Conservation (phyloP, 306 rosid genomes). For the Cucumis hystrix region DNA sequence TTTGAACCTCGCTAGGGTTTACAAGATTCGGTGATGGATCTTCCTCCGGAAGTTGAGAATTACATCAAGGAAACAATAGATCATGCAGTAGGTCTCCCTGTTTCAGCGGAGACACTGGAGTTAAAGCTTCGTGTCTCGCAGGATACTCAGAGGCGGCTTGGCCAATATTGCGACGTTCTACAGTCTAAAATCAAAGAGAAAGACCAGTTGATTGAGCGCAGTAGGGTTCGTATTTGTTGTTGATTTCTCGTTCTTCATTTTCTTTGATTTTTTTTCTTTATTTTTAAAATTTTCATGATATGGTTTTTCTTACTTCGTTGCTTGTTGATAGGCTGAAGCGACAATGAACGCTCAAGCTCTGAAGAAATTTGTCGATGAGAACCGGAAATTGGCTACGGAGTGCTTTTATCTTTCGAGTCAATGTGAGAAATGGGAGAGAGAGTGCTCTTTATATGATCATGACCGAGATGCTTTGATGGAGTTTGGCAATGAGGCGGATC, state of each 20-base stretch:
- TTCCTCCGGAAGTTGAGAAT: conserved; percentile 35
- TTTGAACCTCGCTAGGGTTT: conserved; percentile 6
- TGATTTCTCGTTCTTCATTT: neutral
- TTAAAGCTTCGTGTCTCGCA: conserved; percentile 52
- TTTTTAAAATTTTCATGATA: neutral
- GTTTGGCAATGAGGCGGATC: conserved; percentile 87
- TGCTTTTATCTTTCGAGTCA: conserved; percentile 35
- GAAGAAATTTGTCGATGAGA: conserved; percentile 80
- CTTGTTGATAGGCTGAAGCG: conserved; percentile 41
- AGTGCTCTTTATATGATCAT: conserved; percentile 61
- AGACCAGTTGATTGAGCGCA: conserved; percentile 37
- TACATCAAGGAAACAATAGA: conserved; percentile 54
- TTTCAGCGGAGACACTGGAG: conserved; percentile 32
- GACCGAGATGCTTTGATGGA: conserved; percentile 93
- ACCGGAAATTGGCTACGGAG: conserved; percentile 55
- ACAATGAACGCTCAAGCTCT: conserved; percentile 66
- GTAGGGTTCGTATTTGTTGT: conserved; percentile 32
- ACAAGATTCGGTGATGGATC: conserved; percentile 32
- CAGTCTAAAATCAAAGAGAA: conserved; percentile 49
- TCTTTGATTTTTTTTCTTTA: neutral
- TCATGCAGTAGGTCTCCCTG: conserved; percentile 40
- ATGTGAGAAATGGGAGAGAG: conserved; percentile 53
- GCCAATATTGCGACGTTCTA: conserved; percentile 21
- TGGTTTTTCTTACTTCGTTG: neutral
- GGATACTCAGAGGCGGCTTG: conserved; percentile 44